A percentile compares a stretch with the other conserved stretches of the same genome.
These are phyloP conservation scores for Simmondsia chinensis DNA, from an alignment of 148 eudicot genomes.

Conservation along the genomic window DNA sequence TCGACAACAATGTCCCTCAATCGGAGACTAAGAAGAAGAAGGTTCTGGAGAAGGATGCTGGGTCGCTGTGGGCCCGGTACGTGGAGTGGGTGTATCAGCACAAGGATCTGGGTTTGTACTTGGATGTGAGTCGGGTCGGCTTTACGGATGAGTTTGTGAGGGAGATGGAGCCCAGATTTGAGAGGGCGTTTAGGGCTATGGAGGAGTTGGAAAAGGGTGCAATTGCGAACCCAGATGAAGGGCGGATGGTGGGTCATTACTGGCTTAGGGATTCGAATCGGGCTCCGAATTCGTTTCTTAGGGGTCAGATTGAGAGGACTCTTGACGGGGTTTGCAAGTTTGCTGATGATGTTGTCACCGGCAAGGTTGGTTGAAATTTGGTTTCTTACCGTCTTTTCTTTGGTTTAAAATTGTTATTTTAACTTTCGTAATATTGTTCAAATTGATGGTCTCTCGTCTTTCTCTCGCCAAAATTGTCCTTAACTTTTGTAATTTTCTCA, in stretches of 20 bases:
- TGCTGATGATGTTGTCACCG: constrained; percentile 67
- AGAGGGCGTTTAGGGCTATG: constrained; percentile 57
- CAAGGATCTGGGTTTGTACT: constrained; percentile 75
- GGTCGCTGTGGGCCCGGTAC: constrained; percentile 57
- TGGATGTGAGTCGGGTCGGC: constrained; percentile 89
- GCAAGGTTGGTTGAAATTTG: constrained; percentile 54
- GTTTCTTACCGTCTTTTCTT: no score
- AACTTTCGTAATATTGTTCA: no score
- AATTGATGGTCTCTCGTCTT: no score
- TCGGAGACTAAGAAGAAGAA: constrained; percentile 10
- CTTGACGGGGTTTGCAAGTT: constrained; percentile 53
- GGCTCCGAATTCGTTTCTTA: constrained; percentile 57
- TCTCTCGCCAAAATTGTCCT: no score
- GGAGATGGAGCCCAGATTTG: constrained; percentile 65
- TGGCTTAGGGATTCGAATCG: constrained; percentile 70
- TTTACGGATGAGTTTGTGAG: constrained; percentile 53
- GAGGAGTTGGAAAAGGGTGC: constrained; percentile 74
- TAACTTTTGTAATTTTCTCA: no score
- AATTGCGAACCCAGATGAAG: constrained; percentile 91
- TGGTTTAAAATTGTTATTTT: neutral
- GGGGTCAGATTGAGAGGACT: constrained; percentile 62
- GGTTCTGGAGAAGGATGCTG: constrained; percentile 48
- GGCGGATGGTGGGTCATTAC: constrained; percentile 96
- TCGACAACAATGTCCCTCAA: constrained; percentile 4
- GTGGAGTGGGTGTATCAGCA: constrained; percentile 95